A percentile compares a stretch with the other conserved stretches of the same genome.
Evolutionary conservation across 495 filamentous ascomycete species (phyloP).

Genomic region (Parathielavia appendiculata): DNA sequence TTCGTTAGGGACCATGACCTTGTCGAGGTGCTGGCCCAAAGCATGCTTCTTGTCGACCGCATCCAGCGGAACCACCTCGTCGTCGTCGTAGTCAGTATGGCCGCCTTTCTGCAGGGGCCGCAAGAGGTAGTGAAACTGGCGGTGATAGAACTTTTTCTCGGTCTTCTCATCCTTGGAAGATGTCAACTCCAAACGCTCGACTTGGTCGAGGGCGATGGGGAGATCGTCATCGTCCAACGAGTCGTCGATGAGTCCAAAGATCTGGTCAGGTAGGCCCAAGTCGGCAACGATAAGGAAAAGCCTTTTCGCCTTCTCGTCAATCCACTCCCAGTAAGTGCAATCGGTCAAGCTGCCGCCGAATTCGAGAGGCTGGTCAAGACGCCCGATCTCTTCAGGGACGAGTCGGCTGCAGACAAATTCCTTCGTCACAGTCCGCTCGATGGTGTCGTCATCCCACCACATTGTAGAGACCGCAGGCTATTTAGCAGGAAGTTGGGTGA

Average conservation of each 20-base stretch:
- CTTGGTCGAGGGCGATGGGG: constrained; percentile 66
- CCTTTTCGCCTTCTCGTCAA: constrained; percentile 68
- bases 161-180: constrained; percentile 54
- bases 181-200: constrained; percentile 63
- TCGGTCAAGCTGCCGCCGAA: constrained; percentile 90
- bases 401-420: constrained; percentile 65
- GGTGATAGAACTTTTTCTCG: constrained; percentile 69
- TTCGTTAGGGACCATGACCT: constrained; percentile 58
- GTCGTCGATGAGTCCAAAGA: constrained; percentile 79
- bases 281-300: constrained; percentile 80
- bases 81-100: constrained; percentile 66
- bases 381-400: constrained; percentile 56
- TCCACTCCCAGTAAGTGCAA: constrained; percentile 90
- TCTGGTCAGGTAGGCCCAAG: constrained; percentile 74
- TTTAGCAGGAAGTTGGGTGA: neutral
- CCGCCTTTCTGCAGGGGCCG: constrained; percentile 63
- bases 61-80: constrained; percentile 77
- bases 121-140: constrained; percentile 77
- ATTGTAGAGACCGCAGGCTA: constrained; percentile 24
- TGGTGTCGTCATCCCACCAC: constrained; percentile 79
- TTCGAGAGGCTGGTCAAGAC: constrained; percentile 62
- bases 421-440: constrained; percentile 65
- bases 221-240: constrained; percentile 88
- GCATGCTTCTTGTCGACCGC: constrained; percentile 52
- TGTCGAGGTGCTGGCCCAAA: constrained; percentile 52